Base-by-base conservation (phyloP, 2,329 filamentous ascomycete genomes). In the Pestalotiopsis sp. region DNA sequence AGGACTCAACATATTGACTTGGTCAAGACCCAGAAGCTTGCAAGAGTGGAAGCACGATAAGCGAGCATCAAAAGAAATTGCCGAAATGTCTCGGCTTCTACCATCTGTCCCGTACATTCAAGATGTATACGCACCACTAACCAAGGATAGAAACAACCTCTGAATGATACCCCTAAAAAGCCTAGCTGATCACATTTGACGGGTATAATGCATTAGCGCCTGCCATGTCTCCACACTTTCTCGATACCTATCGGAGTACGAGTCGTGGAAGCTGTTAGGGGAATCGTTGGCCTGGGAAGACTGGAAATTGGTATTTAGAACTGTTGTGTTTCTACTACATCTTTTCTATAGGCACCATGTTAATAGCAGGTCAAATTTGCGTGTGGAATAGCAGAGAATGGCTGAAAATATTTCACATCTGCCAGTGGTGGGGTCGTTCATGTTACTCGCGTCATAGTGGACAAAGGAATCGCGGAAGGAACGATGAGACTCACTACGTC, bases 171-270 rank as follows among this genome's bases (percentile, higher is more conserved):
- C 45, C 45, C 17, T n/a, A 52, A n/a, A 52, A 20, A n/a, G 45
- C 45, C 20, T 52, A 52, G 45, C 59, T n/a, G 59, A 39, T 36
- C 7, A 20, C 59, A 62, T 27, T 38, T 39, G 27, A 41, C 59
- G 59, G 31, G 27, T 62, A 39, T 62, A 39, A 17, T 62, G 59
- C 59, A 62, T 62, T 62, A 62, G 59, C 59, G 59, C 23, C 11
- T 39, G 2, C 7, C 2, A n/a, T 41, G 4, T 38, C 59, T 17
- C 25, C 59, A 62, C 25, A 20, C 17, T 59, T 52, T 17, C 45
- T 52, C 20, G 2, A 52, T 20, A 27, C 57, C 12, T 36, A 58
- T 58, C 14, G 2, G 20, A 20, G 17, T 14, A 13, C 12, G 13
- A 59, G 17, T n/a, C 45, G 17, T n/a, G 45, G 45, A 52, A 20